A percentile compares a stretch with the other conserved stretches of the same genome.
phyloP scores from a whole-genome alignment of 202 grass and related monocot genomes.

The Schoenoplectus tabernaemontani region DNA sequence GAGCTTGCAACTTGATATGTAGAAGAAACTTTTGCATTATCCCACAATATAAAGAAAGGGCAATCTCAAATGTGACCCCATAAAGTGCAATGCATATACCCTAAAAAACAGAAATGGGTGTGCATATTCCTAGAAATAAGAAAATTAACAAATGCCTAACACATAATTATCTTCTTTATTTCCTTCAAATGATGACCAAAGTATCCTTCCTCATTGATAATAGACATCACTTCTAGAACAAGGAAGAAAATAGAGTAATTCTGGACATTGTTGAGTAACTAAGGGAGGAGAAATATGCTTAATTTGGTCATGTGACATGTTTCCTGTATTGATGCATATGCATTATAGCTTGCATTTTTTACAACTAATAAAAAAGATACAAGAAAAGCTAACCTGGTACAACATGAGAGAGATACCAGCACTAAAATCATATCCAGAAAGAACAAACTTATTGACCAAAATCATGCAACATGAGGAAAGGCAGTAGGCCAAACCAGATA shows the following conservation, averaged over 20 bases:
- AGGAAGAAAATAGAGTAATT: not conserved
- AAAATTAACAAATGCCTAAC: not conserved
- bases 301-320: not conserved
- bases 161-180: not conserved
- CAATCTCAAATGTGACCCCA: not conserved
- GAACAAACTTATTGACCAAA: constrained; percentile 84
- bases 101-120: not conserved
- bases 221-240: not conserved
- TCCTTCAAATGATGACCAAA: not conserved
- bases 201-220: not conserved
- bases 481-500: constrained; percentile 92
- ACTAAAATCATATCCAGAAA: constrained; percentile 84
- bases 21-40: not conserved
- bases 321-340: not conserved
- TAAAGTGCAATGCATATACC: not conserved
- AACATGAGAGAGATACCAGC: constrained; percentile 95
- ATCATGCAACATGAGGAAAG: constrained; percentile 95
- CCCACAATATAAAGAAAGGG: not conserved
- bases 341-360: not conserved
- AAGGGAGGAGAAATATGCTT: not conserved
- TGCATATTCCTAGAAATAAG: not conserved
- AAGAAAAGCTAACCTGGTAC: constrained; percentile 62
- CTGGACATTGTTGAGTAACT: not conserved
- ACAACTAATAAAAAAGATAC: not conserved
- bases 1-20: not conserved